phyloP scores from a whole-genome alignment of 306 rosid genomes.

The Biancaea sappan region DNA sequence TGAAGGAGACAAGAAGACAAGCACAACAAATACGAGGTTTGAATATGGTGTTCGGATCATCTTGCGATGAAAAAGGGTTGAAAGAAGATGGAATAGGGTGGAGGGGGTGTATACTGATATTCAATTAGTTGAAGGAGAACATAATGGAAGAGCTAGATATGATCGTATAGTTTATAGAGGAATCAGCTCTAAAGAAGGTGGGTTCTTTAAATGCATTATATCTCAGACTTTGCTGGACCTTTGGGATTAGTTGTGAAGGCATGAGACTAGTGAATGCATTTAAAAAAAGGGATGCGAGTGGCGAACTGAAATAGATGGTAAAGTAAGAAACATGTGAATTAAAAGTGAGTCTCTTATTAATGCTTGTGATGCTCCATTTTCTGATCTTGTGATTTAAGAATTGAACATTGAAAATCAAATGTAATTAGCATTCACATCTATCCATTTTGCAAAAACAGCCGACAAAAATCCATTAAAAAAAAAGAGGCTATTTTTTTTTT shows the following conservation, averaged over 20 bases:
- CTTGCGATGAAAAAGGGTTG: slow-evolving; percentile 12
- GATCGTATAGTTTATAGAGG: slow-evolving; percentile 18
- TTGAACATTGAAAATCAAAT: not conserved
- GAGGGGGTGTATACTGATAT: not conserved
- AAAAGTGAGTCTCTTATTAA: slow-evolving; percentile 19
- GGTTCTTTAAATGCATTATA: not conserved
- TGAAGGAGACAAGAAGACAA: slow-evolving; percentile 30
- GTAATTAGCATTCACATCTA: not conserved
- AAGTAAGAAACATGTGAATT: slow-evolving; percentile 31
- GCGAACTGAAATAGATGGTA: slow-evolving; percentile 34
- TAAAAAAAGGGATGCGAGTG: slow-evolving; percentile 24
- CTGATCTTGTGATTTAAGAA: not conserved
- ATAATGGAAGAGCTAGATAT: slow-evolving; percentile 15
- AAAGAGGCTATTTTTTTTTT: not conserved
- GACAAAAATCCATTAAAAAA: not conserved
- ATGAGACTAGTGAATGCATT: slow-evolving; percentile 40
- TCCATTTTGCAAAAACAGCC: not conserved
- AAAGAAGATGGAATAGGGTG: slow-evolving; percentile 1
- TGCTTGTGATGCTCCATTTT: slow-evolving; percentile 5
- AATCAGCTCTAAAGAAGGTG: not conserved
- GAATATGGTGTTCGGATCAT: slow-evolving; percentile 29
- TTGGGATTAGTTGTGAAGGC: slow-evolving; percentile 29
- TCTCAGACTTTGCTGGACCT: slow-evolving; percentile 5
- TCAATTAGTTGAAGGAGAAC: not conserved
- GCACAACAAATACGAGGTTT: slow-evolving; percentile 22